phyloP scores from a whole-genome alignment of 768 basidiomycete species.

The Boletus reticuloceps region DNA sequence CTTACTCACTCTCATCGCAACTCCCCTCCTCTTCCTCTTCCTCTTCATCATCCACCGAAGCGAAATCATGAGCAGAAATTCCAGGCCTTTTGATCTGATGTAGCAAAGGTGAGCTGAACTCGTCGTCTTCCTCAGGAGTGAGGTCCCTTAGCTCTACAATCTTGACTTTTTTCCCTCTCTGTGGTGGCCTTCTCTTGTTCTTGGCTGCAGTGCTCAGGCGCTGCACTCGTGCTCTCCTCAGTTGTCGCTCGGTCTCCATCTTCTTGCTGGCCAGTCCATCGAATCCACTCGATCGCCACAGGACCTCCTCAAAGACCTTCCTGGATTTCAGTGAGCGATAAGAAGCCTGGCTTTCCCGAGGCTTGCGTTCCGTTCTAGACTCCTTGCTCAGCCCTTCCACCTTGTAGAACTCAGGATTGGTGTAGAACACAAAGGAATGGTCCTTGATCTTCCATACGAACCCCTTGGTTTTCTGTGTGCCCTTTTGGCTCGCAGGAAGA shows the following conservation, averaged over 20 bases:
- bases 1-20: too few species aligned
- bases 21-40: too few species aligned
- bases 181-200: conserved; percentile 1
- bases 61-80: too few species aligned
- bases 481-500: conserved; percentile 6
- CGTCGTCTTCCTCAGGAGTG: neutral
- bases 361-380: neutral
- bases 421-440: neutral
- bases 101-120: neutral
- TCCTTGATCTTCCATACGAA: neutral
- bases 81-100: too few species aligned
- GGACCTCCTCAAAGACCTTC: neutral
- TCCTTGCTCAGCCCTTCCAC: neutral
- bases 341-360: too few species aligned
- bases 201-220: neutral
- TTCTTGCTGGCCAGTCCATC: neutral
- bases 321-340: neutral
- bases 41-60: too few species aligned
- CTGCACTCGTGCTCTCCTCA: neutral
- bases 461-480: conserved; percentile 4
- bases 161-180: neutral
- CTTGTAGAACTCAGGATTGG: conserved; percentile 7
- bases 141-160: neutral
- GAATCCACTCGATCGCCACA: neutral
- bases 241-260: neutral